phyloP scores from a whole-genome alignment of 148 eudicot species.

The Chenopodium quinoa region DNA sequence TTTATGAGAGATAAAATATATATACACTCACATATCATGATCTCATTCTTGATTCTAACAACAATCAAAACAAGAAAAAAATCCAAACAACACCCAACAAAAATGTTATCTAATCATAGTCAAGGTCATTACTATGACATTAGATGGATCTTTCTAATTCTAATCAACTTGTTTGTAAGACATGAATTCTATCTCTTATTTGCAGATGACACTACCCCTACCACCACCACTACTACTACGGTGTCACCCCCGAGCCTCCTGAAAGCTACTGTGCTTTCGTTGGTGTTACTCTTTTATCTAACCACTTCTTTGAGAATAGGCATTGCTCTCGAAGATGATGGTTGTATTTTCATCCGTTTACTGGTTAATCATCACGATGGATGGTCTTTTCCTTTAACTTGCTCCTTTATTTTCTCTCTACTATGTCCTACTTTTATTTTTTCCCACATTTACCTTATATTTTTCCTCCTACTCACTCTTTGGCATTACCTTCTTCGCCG shows the following conservation, averaged over 20 bases:
- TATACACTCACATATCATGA: neutral
- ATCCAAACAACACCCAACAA: neutral
- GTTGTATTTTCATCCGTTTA: neutral
- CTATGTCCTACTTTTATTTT: neutral
- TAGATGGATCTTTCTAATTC: slow-evolving; percentile 3
- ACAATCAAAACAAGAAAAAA: neutral
- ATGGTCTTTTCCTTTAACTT: neutral
- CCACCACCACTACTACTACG: neutral
- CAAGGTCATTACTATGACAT: neutral
- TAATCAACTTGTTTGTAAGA: neutral
- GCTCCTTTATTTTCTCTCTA: neutral
- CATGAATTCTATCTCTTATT: neutral
- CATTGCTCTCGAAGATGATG: neutral
- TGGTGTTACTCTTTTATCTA: neutral
- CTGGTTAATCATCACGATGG: neutral
- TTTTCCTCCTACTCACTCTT: neutral
- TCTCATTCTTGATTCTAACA: neutral
- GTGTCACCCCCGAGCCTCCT: neutral
- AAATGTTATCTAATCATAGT: neutral
- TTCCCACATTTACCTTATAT: neutral
- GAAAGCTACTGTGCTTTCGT: neutral
- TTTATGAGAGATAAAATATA: too few species aligned
- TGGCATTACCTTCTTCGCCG: neutral
- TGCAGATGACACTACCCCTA: neutral
- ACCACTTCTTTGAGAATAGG: neutral